Evolutionary conservation across 2,329 filamentous ascomycete species (phyloP), one percentile per base, ranked within the genome.

Genomic region (Alternaria incomplexa): DNA sequence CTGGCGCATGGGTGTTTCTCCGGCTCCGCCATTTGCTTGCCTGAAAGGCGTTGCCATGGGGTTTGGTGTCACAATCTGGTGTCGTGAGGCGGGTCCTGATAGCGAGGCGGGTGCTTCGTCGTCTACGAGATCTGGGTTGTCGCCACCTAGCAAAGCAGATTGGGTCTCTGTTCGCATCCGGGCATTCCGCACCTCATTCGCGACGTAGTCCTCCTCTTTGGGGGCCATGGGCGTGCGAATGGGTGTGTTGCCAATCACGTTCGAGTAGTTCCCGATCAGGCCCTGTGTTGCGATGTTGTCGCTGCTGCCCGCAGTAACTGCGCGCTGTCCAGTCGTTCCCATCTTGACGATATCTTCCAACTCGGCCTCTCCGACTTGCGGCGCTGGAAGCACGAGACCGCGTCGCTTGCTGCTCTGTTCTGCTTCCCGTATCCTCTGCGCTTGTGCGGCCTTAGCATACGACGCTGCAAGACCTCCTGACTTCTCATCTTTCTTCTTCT

Each of bases 271-370:
- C 68, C 93, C 93, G 61, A 98, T 87, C 48, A 99, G 85, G 5
- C 94, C 93, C 68, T 91, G 89, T 0, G 94, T 97, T 56, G 92
- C 89, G 75, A 93, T 89, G 67, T 94, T 96, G 63, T 97, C 93
- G 77, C 92, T 91, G 56, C 89, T 89, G 47, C 88, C 88, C 5
- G 92, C 93, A 77, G 92, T 85, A 73, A 90, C 93, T 46, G 96
- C 96, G 55, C 91, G 90, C 75, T 97, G 93, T 40, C 95, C 96
- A 63, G 93, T 88, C 87, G 97, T 92, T 47, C 96, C 95, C 93
- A 98, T 97, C 84, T 99, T 99, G 68, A 99, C 93, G 74, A 99
- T 98, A 70, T 97, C 94, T 76, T 99, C 96, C 62, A 99, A 85
- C 81, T 99, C 96, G 46, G 89, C 87, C 75, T 99, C 96, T 79